phyloP scores from a whole-genome alignment of 305 asterid genomes.

The Rubia balearica region DNA sequence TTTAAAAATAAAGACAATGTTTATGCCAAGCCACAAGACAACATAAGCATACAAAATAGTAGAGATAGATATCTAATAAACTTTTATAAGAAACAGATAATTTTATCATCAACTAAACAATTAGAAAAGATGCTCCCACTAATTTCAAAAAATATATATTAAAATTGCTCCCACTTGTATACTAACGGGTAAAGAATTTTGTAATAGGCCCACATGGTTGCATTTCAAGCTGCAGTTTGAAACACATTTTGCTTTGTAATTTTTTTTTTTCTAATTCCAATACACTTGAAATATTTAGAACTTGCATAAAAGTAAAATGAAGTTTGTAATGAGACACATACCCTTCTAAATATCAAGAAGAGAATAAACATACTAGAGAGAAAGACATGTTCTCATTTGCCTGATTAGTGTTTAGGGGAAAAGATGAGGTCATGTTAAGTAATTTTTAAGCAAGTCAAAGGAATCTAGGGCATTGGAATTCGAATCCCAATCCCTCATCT shows the following conservation, averaged over 20 bases:
- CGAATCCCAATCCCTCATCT: neutral
- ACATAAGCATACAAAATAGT: neutral
- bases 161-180: neutral
- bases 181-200: neutral
- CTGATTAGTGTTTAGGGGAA: neutral
- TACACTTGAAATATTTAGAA: neutral
- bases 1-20: constrained; percentile 31
- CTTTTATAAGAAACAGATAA: neutral
- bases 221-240: neutral
- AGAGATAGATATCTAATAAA: neutral
- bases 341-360: neutral
- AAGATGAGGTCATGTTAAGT: neutral
- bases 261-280: neutral
- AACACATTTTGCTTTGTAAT: neutral
- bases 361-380: neutral
- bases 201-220: neutral
- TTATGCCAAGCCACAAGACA: constrained; percentile 9
- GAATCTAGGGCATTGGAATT: neutral
- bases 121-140: neutral
- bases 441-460: neutral
- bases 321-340: neutral
- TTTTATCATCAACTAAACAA: neutral
- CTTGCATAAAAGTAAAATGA: neutral
- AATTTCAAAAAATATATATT: neutral
- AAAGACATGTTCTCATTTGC: neutral